Evolutionary conservation across 2,329 filamentous ascomycete species (phyloP).

Genomic region (Colletotrichum ledebouriae): DNA sequence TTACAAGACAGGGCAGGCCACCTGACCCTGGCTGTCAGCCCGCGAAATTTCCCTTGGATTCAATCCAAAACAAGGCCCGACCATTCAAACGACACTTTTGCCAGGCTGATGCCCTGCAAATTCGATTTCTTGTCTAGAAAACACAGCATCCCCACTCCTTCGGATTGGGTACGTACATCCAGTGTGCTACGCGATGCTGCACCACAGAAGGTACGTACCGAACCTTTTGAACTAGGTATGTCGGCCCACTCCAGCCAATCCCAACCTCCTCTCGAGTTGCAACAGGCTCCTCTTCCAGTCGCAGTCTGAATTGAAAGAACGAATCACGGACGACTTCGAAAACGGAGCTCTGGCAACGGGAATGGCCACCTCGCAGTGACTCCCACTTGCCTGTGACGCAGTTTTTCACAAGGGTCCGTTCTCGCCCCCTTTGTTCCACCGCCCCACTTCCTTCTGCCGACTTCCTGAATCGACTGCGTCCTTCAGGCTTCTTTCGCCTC

Average conservation of each 20-base stretch:
- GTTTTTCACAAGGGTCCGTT: conserved; percentile 15
- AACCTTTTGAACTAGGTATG: conserved; percentile 6
- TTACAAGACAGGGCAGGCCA: conserved; percentile 15
- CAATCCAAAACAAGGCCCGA: too few relatives aligned
- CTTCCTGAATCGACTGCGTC: conserved; percentile 6
- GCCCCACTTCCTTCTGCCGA: conserved; percentile 23
- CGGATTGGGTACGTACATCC: background rate
- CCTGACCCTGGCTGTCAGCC: background rate
- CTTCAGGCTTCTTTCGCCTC: background rate
- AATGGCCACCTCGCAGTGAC: conserved; percentile 29
- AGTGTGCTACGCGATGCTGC: conserved; percentile 15
- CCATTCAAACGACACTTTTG: too few relatives aligned
- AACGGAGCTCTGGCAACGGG: conserved; percentile 35
- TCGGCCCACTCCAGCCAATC: conserved; percentile 32
- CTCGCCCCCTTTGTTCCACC: conserved; percentile 29
- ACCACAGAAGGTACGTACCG: conserved; percentile 23
- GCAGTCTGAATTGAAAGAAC: conserved; percentile 33
- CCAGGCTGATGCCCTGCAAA: too few relatives aligned
- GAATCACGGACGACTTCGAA: conserved; percentile 33
- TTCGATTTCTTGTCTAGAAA: too few relatives aligned
- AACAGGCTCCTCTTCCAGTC: conserved; percentile 35
- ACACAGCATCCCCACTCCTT: too few relatives aligned
- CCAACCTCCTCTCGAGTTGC: conserved; percentile 36
- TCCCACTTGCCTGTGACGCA: conserved; percentile 12
- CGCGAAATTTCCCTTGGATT: too few relatives aligned